Percentiles rank a stretch among this genome's conserved stretches.
phyloP scores from a whole-genome alignment of 75 land plant species.

The Selaginella moellendorffii region DNA sequence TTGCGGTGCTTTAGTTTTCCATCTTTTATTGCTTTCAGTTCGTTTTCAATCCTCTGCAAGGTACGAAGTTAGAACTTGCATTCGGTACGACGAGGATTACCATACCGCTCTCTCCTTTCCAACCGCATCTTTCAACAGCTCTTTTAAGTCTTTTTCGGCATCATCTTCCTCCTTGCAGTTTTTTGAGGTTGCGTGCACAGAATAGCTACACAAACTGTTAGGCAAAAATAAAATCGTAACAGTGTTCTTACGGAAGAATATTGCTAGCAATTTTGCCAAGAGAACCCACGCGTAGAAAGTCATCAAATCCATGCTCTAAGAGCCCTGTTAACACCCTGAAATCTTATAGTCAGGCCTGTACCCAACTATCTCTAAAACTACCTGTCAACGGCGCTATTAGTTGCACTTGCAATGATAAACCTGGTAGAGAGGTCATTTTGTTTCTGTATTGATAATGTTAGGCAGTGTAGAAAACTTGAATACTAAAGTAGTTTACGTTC shows the following conservation, averaged over 20 bases:
- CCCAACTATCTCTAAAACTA: background rate
- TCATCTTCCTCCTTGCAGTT: slow-evolving; percentile 8
- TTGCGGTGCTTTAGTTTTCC: slow-evolving; percentile 14
- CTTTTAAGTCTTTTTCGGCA: slow-evolving; percentile 13
- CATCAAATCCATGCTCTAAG: slow-evolving; percentile 20
- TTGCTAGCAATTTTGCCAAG: slow-evolving; percentile 16
- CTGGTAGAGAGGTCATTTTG: background rate
- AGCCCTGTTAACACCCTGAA: slow-evolving; percentile 24
- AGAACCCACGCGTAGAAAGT: slow-evolving; percentile 24
- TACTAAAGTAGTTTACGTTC: slow-evolving; percentile 9
- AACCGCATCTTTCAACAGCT: slow-evolving; percentile 12
- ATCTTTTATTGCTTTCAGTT: slow-evolving; percentile 15
- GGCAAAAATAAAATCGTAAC: background rate
- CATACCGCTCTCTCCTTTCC: slow-evolving; percentile 13
- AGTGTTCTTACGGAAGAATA: slow-evolving; percentile 18
- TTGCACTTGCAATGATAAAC: slow-evolving; percentile 23
- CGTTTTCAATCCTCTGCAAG: slow-evolving; percentile 19
- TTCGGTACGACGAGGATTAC: slow-evolving; percentile 6
- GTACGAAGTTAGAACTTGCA: background rate
- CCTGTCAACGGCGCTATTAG: slow-evolving; percentile 28
- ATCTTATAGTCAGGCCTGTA: background rate
- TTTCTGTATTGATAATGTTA: background rate
- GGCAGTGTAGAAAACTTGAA: background rate
- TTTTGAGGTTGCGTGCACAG: slow-evolving; percentile 11
- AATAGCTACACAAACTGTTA: slow-evolving; percentile 10